These are phyloP conservation scores for Eremochloa ophiuroides DNA, from an alignment of 176 grass and related monocot genomes.

Conservation along the genomic window DNA sequence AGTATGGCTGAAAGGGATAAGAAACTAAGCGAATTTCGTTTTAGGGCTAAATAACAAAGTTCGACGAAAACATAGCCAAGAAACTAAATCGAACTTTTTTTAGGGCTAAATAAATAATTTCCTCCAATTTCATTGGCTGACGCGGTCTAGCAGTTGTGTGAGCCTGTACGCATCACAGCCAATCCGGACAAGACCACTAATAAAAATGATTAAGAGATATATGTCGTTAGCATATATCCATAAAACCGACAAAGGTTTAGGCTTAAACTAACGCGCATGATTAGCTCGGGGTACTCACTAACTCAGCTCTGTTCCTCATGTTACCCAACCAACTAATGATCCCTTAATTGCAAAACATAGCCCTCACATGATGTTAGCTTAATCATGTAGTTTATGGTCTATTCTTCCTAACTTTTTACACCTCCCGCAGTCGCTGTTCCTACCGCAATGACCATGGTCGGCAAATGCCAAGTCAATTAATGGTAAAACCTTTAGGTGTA, in stretches of 20 bases:
- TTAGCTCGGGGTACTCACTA: conserved; percentile 12
- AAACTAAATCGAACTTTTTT: too few relatives aligned
- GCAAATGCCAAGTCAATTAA: not conserved
- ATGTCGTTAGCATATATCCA: conserved; percentile 16
- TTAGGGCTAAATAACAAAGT: too few relatives aligned
- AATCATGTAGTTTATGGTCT: conserved; percentile 16
- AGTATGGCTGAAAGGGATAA: too few relatives aligned
- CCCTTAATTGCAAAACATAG: not conserved
- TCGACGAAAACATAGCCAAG: too few relatives aligned
- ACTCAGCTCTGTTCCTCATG: conserved; percentile 1
- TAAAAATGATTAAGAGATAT: conserved; percentile 2
- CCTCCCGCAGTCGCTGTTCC: not conserved
- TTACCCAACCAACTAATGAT: conserved; percentile 28
- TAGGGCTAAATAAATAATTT: too few relatives aligned
- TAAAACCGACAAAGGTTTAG: conserved; percentile 5
- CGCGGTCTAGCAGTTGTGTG: not conserved
- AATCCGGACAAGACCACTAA: not conserved
- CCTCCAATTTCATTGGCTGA: not conserved
- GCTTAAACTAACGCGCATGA: conserved; percentile 24
- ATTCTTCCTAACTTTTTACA: not conserved
- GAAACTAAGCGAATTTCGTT: too few relatives aligned
- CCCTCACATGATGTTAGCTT: not conserved
- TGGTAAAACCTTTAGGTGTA: not conserved
- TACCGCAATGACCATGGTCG: not conserved
- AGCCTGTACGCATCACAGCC: not conserved